Evolutionary conservation across 108 stramenopile species (phyloP).

Genomic region (Fistulifera pelliculosa): DNA sequence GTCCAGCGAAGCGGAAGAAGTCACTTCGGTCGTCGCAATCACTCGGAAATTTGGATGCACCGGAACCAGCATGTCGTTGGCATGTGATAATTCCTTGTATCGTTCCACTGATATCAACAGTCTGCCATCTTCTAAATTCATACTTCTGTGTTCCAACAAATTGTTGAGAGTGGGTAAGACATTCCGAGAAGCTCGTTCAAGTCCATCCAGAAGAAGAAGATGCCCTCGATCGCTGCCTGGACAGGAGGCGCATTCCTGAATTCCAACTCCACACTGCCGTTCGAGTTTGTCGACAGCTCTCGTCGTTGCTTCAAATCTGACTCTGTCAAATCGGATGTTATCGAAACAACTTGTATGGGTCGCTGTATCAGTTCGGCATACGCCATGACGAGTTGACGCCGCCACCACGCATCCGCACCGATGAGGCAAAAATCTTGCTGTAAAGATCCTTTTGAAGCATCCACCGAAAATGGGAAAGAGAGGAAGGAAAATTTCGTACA

Average conservation of each 20-base stretch:
- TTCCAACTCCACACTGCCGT: conserved; percentile 11
- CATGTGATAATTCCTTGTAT: conserved; percentile 7
- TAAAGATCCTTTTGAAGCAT: conserved; percentile 80
- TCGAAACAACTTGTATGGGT: conserved; percentile 57
- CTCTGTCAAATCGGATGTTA: conserved; percentile 73
- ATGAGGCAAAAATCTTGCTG: conserved; percentile 69
- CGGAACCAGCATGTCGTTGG: conserved; percentile 7
- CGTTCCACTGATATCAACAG: conserved; percentile 11
- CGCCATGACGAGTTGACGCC: conserved; percentile 46
- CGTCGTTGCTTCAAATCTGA: conserved; percentile 82
- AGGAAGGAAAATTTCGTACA: too few species aligned
- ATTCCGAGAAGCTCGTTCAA: conserved; percentile 81
- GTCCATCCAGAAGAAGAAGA: conserved; percentile 74
- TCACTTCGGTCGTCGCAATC: conserved; percentile 43
- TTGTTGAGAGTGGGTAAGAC: conserved; percentile 85
- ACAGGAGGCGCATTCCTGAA: conserved; percentile 81
- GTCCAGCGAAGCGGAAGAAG: conserved; percentile 51
- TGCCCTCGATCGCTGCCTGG: conserved; percentile 78
- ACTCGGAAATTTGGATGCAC: conserved; percentile 77
- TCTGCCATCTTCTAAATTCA: conserved; percentile 72
- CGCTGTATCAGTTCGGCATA: conserved; percentile 59
- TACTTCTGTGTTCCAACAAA: conserved; percentile 76
- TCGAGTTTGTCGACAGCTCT: conserved; percentile 24
- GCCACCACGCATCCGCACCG: conserved; percentile 28
- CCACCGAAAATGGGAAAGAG: conserved; percentile 59